Conservation (phyloP, 208 protist species). For the Leishmania tarentolae region DNA sequence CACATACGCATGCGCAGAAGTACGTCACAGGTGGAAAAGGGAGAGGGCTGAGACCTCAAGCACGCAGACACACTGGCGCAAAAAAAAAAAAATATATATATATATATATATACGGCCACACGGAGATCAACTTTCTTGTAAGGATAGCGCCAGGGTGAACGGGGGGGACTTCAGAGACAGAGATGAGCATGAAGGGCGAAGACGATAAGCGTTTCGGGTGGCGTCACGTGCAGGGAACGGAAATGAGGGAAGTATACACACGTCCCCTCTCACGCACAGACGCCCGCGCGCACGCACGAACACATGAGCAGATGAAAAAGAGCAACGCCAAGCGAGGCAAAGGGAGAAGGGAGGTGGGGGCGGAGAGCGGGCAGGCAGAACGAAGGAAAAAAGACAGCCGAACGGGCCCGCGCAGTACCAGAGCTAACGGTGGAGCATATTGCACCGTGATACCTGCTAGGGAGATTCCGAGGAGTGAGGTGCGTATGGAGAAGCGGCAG, state of each 20-base stretch:
- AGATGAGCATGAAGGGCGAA: not conserved
- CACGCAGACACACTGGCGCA: not conserved
- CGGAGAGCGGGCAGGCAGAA: not conserved
- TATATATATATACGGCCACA: not conserved
- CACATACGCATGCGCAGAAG: not conserved
- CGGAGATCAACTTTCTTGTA: not conserved
- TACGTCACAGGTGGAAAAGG: too few relatives aligned
- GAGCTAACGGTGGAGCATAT: not conserved
- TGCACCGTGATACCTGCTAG: not conserved
- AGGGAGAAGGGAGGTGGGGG: not conserved
- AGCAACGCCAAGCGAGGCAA: too few relatives aligned
- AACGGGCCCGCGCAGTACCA: not conserved
- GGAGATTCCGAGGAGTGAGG: not conserved
- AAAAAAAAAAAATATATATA: not conserved
- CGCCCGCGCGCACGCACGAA: not conserved
- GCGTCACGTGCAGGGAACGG: not conserved
- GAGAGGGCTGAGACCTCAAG: not conserved
- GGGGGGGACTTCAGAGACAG: not conserved
- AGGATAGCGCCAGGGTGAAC: not conserved
- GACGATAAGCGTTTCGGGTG: constrained; percentile 7
- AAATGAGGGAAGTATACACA: not conserved
- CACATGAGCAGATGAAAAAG: not conserved
- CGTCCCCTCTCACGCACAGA: not conserved
- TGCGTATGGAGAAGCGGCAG: not conserved
- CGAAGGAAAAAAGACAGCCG: not conserved